phyloP scores from a whole-genome alignment of 805 yeast species.

The Metschnikowia matae region DNA sequence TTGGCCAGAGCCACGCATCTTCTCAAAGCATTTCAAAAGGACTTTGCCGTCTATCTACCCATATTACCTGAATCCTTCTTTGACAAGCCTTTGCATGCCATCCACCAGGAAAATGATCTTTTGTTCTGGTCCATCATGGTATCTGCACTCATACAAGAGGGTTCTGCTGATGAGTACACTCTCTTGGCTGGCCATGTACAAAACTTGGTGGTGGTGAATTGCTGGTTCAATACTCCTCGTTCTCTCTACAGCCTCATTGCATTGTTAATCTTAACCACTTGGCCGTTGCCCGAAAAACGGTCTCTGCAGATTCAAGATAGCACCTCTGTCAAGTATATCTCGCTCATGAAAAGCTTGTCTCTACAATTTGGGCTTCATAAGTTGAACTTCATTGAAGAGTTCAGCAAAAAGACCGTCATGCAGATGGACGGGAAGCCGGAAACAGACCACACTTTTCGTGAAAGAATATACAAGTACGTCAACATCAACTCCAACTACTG shows the following conservation, averaged over 20 bases:
- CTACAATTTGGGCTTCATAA: constrained; percentile 43
- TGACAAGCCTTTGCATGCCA: constrained; percentile 10
- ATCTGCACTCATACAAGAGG: constrained; percentile 29
- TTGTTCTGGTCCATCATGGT: constrained; percentile 40
- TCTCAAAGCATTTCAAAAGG: constrained; percentile 7
- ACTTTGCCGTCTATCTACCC: constrained; percentile 13
- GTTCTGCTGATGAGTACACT: constrained; percentile 19
- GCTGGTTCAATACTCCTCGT: constrained; percentile 45
- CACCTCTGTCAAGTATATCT: constrained; percentile 33
- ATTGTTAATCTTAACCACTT: constrained; percentile 39
- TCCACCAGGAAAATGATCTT: constrained; percentile 29
- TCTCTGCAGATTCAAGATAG: constrained; percentile 27
- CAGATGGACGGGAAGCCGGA: constrained; percentile 24
- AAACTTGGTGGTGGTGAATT: constrained; percentile 35
- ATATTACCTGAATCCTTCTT: constrained; percentile 15
- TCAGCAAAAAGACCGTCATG: constrained; percentile 31
- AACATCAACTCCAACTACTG: constrained; percentile 42
- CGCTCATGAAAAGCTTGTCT: constrained; percentile 36
- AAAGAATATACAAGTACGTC: constrained; percentile 40
- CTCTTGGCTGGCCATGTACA: constrained; percentile 31
- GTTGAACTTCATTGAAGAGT: constrained; percentile 38
- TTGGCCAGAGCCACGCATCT: constrained; percentile 11
- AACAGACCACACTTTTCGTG: constrained; percentile 33
- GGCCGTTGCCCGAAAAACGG: constrained; percentile 38
- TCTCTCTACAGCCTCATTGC: constrained; percentile 37